phyloP scores from a whole-genome alignment of 1,284 basidiomycete species.

The Meira miltonrushii region DNA sequence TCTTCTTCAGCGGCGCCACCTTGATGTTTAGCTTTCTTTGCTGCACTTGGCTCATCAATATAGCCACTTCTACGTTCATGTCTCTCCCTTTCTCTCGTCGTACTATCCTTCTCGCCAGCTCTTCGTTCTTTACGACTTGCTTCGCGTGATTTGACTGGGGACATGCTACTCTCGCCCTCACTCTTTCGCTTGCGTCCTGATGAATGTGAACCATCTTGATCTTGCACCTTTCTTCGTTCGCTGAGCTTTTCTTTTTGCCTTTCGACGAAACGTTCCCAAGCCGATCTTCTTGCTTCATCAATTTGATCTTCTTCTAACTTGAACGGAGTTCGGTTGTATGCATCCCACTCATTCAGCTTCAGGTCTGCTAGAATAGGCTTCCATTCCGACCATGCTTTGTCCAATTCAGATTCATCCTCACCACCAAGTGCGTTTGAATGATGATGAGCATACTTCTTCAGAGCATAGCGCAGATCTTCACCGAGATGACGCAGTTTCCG shows the following conservation, averaged over 20 bases:
- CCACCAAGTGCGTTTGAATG: neutral
- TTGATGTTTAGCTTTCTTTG: neutral
- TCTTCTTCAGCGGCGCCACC: constrained; percentile 5
- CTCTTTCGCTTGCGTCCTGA: neutral
- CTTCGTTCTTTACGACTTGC: constrained; percentile 1
- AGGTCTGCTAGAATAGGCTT: constrained; percentile 25
- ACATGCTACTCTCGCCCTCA: neutral
- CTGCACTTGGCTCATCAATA: neutral
- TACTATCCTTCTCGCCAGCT: constrained; percentile 2
- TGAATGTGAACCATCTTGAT: neutral
- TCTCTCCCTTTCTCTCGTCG: constrained; percentile 5
- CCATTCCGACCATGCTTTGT: constrained; percentile 3
- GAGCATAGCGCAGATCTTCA: constrained; percentile 90
- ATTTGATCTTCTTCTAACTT: constrained; percentile 21
- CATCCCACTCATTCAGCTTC: constrained; percentile 12
- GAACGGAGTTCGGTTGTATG: neutral
- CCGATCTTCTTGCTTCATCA: constrained; percentile 25
- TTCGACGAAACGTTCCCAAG: constrained; percentile 46
- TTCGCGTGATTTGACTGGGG: neutral
- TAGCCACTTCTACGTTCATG: constrained; percentile 1
- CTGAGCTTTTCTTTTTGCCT: constrained; percentile 30
- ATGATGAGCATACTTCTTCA: constrained; percentile 63
- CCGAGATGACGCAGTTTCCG: constrained; percentile 77
- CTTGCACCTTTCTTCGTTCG: neutral
- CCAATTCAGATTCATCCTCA: constrained; percentile 5